A percentile compares a stretch with the other conserved stretches of the same genome.
These are phyloP conservation scores for Rutidosis leptorrhynchoides DNA, from an alignment of 129 eudicot species.

Conservation along the genomic window DNA sequence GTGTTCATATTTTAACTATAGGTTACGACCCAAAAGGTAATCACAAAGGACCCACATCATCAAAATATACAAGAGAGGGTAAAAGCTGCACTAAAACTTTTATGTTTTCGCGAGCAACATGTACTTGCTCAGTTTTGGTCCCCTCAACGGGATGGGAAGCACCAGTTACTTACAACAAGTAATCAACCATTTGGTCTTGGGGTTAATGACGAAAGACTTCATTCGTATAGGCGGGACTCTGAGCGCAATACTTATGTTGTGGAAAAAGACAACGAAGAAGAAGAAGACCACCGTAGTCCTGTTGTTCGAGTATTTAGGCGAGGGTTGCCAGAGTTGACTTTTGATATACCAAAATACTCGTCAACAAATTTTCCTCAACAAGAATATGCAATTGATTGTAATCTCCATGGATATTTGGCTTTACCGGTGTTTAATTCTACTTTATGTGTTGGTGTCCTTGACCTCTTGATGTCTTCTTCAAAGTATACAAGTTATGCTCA, in stretches of 20 bases:
- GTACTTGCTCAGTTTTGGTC: constrained; percentile 12
- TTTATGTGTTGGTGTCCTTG: constrained; percentile 18
- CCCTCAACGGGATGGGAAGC: background rate
- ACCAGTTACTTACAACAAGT: background rate
- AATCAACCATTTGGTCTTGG: constrained; percentile 18
- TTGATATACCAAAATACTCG: background rate
- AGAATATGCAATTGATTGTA: background rate
- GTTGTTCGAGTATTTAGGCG: constrained; percentile 2
- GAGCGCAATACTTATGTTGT: background rate
- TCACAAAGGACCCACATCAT: background rate
- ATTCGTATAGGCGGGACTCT: constrained; percentile 4
- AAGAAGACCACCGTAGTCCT: background rate
- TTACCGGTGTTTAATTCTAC: constrained; percentile 4
- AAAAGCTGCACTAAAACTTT: constrained; percentile 1
- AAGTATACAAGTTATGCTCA: constrained; percentile 2
- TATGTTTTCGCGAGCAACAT: background rate
- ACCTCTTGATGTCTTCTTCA: constrained; percentile 10
- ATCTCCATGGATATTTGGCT: constrained; percentile 10
- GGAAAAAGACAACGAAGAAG: background rate
- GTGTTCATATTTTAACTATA: background rate
- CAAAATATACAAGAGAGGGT: background rate
- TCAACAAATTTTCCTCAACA: background rate
- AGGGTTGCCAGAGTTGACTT: constrained; percentile 15
- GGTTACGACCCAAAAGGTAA: background rate
- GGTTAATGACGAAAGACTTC: background rate